A percentile compares a stretch with the other conserved stretches of the same genome.
Evolutionary conservation across 2,329 filamentous ascomycete genomes (phyloP).

Genomic region (Chlorencoelia australis): DNA sequence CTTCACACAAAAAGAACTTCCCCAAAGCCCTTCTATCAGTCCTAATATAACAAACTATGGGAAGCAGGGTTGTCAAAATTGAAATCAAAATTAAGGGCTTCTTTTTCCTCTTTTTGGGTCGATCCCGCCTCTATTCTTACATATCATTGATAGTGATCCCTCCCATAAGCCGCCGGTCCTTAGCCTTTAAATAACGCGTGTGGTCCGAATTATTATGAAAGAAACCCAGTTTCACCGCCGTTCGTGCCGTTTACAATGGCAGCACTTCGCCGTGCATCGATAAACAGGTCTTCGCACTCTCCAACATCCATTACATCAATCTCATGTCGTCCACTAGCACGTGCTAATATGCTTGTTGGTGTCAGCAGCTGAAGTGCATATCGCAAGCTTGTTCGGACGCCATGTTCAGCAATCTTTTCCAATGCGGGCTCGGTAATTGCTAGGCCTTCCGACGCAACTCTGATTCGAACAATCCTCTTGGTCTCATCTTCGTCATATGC

Average conservation of each 20-base stretch:
- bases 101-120: too few relatives aligned
- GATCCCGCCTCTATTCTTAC: too few relatives aligned
- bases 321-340: conserved; percentile 67
- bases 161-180: too few relatives aligned
- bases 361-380: conserved; percentile 84
- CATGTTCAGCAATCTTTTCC: conserved; percentile 77
- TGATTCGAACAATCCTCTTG: conserved; percentile 78
- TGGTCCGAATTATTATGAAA: too few relatives aligned
- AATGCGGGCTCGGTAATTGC: conserved; percentile 72
- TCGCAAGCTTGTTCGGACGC: conserved; percentile 78
- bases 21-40: too few relatives aligned
- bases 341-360: conserved; percentile 65
- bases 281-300: conserved; percentile 76
- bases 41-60: too few relatives aligned
- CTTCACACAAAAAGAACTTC: too few relatives aligned
- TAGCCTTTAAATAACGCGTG: too few relatives aligned
- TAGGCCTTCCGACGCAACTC: conserved; percentile 72
- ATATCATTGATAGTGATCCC: too few relatives aligned
- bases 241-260: conserved; percentile 53
- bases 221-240: conserved; percentile 50
- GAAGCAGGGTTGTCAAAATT: too few relatives aligned
- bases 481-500: conserved; percentile 85
- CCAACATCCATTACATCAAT: conserved; percentile 70
- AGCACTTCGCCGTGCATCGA: conserved; percentile 72
- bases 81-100: too few relatives aligned